These are phyloP conservation scores for Ogataea angusta DNA, from an alignment of 805 yeast genomes.

Conservation along the genomic window DNA sequence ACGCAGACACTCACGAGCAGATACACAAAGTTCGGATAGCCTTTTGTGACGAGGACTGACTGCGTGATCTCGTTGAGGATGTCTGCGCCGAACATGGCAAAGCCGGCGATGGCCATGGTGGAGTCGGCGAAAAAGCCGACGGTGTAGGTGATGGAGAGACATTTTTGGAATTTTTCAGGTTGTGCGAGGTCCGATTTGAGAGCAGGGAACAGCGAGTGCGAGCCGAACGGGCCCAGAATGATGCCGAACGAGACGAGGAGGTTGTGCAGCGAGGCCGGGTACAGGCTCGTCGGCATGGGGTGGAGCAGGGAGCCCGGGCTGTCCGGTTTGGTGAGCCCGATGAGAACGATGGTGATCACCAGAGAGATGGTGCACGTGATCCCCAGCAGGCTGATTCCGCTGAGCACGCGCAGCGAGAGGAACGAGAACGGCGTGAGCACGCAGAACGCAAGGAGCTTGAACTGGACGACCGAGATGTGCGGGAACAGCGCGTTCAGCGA, in stretches of 20 bases:
- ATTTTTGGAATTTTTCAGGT: slow-evolving; percentile 54
- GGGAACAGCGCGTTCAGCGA: slow-evolving; percentile 72
- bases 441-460: slow-evolving; percentile 66
- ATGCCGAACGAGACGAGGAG: slow-evolving; percentile 57
- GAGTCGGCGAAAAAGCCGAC: slow-evolving; percentile 59
- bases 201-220: slow-evolving; percentile 81
- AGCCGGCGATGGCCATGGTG: slow-evolving; percentile 62
- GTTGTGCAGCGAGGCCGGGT: slow-evolving; percentile 37
- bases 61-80: slow-evolving; percentile 76
- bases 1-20: slow-evolving; percentile 61
- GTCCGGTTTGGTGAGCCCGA: slow-evolving; percentile 42
- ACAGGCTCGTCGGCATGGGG: slow-evolving; percentile 43
- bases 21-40: slow-evolving; percentile 64
- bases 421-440: slow-evolving; percentile 78
- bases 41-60: slow-evolving; percentile 60
- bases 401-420: slow-evolving; percentile 52
- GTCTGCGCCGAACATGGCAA: slow-evolving; percentile 72
- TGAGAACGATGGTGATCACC: slow-evolving; percentile 41
- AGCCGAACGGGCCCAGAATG: slow-evolving; percentile 77
- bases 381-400: slow-evolving; percentile 54
- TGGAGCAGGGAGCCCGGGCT: slow-evolving; percentile 56
- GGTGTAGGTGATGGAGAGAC: slow-evolving; percentile 53
- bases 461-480: slow-evolving; percentile 45
- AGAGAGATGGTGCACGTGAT: slow-evolving; percentile 52
- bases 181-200: slow-evolving; percentile 72